Base-by-base conservation (phyloP, 2,329 filamentous ascomycete genomes). In the Apiospora sp. region DNA sequence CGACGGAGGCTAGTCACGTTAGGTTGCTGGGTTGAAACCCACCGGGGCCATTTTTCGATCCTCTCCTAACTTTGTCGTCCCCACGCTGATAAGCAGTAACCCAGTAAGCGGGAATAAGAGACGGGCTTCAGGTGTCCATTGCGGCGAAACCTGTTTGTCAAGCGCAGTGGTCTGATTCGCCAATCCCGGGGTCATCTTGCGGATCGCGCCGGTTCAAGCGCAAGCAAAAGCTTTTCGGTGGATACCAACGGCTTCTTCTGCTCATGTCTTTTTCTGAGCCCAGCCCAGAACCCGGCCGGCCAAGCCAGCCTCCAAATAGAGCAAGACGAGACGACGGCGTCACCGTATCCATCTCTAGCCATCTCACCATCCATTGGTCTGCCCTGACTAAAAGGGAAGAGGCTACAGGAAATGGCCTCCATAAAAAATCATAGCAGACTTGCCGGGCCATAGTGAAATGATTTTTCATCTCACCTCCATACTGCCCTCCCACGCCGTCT, bases 121-220 rank as follows among this genome's bases (percentile, higher is more conserved):
- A 41, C 30, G 34, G 34, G 58, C 19, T n/a, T 41, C 58, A 41
- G 58, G 19, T 41, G 34, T 64, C 22, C 34, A 64, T 64, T 41
- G 58, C 58, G 58, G 58, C 58, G 34, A 64, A 64, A 64, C 34
- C 30, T 64, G 58, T 64, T 64, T 64, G 58, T 64, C 58, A 64
- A 64, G 58, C 19, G 58, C 58, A 19, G 19, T 24, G 58, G 19
- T 4, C 58, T 64, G 58, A 64, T 64, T 64, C 34, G 58, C 58
- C 58, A 64, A 64, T 64, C 7, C 30, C 58, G 22, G 34, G 58
- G 58, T 34, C 58, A 24, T 37, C 19, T n/a, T 41, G 58, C 58
- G 30, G 58, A 64, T 41, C 34, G 34, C 34, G 22, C 58, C 19
- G 58, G 34, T 12, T 41, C 34, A 64, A 41, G 58, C 30, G 27